Evolutionary conservation across 176 grass and related monocot genomes (phyloP).

Genomic region (Oryza nivara): DNA sequence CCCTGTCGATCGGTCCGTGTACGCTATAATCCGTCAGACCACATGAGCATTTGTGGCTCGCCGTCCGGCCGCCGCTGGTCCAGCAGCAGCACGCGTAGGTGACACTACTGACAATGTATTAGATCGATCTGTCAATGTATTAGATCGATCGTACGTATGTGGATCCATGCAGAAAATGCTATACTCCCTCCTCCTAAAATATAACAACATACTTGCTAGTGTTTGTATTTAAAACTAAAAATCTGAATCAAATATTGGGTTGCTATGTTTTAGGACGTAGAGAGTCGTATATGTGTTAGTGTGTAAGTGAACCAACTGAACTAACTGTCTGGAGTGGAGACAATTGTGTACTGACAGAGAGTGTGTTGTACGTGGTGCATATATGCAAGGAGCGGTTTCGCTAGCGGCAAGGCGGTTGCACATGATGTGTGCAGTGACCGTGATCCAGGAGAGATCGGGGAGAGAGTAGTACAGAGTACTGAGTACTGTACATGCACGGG

Average conservation of each 20-base stretch:
- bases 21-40: not conserved
- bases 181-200: too few relatives aligned
- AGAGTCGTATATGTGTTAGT: not conserved
- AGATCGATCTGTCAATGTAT: not conserved
- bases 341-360: not conserved
- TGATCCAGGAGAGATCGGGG: slow-evolving; percentile 1
- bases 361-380: not conserved
- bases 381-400: not conserved
- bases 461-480: too few relatives aligned
- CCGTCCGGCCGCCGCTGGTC: not conserved
- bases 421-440: not conserved
- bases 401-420: not conserved
- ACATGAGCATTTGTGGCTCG: not conserved
- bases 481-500: not conserved
- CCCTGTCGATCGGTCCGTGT: too few relatives aligned
- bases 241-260: too few relatives aligned
- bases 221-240: too few relatives aligned
- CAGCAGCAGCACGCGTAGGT: not conserved
- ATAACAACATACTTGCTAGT: too few relatives aligned
- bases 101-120: not conserved
- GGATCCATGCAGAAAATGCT: too few relatives aligned
- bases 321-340: too few relatives aligned
- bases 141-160: not conserved
- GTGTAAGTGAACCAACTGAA: not conserved
- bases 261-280: too few relatives aligned